Percentiles rank a stretch among this genome's conserved stretches.
phyloP scores from a whole-genome alignment of 1,284 basidiomycete species.

The Boletus subluridellus region DNA sequence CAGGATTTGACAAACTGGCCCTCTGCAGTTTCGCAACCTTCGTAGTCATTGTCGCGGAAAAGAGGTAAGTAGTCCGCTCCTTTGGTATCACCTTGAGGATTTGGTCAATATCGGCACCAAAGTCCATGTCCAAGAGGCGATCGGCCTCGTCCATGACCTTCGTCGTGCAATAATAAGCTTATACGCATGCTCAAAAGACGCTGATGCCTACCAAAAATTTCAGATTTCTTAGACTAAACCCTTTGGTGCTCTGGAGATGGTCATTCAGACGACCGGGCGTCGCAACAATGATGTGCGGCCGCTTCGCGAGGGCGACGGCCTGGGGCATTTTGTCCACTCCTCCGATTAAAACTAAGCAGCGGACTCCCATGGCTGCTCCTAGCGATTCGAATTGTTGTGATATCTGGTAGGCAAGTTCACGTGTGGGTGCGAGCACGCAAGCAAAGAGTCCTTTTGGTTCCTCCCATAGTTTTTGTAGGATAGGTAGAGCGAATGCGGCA shows the following conservation, averaged over 20 bases:
- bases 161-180: conserved; percentile 10
- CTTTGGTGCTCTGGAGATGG: conserved; percentile 97
- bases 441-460: conserved; percentile 93
- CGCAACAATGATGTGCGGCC: conserved; percentile 94
- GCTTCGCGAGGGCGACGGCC: conserved; percentile 89
- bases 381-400: conserved; percentile 93
- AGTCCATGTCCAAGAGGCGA: conserved; percentile 95
- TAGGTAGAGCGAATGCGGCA: conserved; percentile 94
- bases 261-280: conserved; percentile 95
- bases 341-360: conserved; percentile 90
- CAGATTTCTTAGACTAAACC: conserved; percentile 84
- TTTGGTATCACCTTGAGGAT: conserved; percentile 94
- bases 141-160: conserved; percentile 98
- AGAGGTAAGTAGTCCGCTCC: conserved; percentile 93
- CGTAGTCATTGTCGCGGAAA: conserved; percentile 99
- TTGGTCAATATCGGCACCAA: conserved; percentile 95
- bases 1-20: conserved; percentile 91
- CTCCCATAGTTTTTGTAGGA: conserved; percentile 96
- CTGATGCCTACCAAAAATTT: conserved; percentile 76
- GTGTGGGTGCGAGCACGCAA: conserved; percentile 91
- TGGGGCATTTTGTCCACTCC: conserved; percentile 95
- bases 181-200: background rate
- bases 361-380: conserved; percentile 90
- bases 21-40: conserved; percentile 97
- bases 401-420: conserved; percentile 98